Evolutionary conservation across 192 early-diverging fungal species (phyloP), one percentile per base, ranked within the genome.

Genomic region (Globomyces pollinis-pini): DNA sequence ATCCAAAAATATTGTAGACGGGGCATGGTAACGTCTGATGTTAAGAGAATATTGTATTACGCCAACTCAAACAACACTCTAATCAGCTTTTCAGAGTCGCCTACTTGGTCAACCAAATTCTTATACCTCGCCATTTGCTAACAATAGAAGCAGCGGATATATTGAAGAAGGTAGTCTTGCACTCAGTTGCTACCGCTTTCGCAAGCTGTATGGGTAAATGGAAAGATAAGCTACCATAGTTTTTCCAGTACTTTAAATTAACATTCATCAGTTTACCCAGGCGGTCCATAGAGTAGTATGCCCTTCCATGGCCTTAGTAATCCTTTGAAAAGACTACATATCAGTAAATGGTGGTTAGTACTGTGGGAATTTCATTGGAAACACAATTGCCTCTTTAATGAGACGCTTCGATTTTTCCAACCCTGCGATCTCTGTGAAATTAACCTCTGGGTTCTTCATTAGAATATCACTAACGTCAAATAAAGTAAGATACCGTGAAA

Each of bases 121-220:
- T n/a, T n/a, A n/a, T 26, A 47, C 44, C 78, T 50, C 76, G 45
- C 79, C 79, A 81, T 63, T 81, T 81, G 66, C 66, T 70, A 21
- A 79, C 79, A 60, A 81, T 74, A 8, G 71, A 70, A 7, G 66
- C 67, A 6, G 79, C 76, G 2, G 70, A 73, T 38, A 81, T 77
- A 61, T 79, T 79, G 59, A 82, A 82, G 38, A 82, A 82, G 0
- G 77, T 82, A 2, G 80, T 80, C 16, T 72, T 70, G 60, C 77
- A 79, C 65, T 79, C 77, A 2, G 80, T 82, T 16, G 80, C 80
- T 0, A 82, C 72, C 3, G 80, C 80, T 51, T 80, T 79, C 21
- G 80, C 80, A 5, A 82, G 56, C n/a, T n/a, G n/a, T n/a, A n/a
- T n/a, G n/a, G n/a, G n/a, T n/a, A n/a, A n/a, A n/a, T n/a, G n/a